phyloP scores from a whole-genome alignment of 2,329 filamentous ascomycete genomes.

The Eutypa lata region DNA sequence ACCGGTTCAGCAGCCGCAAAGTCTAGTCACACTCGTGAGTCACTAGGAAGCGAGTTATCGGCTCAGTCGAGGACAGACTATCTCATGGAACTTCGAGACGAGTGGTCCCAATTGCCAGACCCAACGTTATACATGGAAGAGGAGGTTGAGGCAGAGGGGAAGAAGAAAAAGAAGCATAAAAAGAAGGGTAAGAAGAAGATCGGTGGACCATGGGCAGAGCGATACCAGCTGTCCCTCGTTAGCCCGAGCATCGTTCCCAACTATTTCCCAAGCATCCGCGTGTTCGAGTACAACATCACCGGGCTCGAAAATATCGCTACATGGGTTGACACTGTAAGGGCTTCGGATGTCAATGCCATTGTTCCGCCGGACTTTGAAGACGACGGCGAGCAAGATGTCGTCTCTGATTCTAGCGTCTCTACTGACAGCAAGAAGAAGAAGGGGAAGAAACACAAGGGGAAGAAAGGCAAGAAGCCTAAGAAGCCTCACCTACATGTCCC shows the following conservation, averaged over 20 bases:
- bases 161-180: conserved; percentile 52
- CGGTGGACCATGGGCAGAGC: conserved; percentile 78
- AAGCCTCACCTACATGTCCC: conserved; percentile 65
- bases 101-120: conserved; percentile 74
- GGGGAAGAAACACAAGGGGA: conserved; percentile 38
- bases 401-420: conserved; percentile 21
- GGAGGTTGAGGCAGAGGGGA: conserved; percentile 27
- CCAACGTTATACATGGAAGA: conserved; percentile 28
- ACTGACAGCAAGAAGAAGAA: conserved; percentile 40
- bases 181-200: conserved; percentile 62
- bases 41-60: conserved; percentile 53
- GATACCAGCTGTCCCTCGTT: conserved; percentile 78
- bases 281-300: conserved; percentile 91
- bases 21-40: conserved; percentile 27
- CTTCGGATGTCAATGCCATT: background rate
- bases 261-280: conserved; percentile 82
- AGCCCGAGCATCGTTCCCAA: conserved; percentile 88
- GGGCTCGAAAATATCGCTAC: conserved; percentile 60
- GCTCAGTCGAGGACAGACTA: conserved; percentile 73
- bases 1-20: conserved; percentile 28
- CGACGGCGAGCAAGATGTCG: conserved; percentile 17
- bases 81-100: conserved; percentile 69
- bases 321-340: conserved; percentile 35
- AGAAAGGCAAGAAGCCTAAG: conserved; percentile 48
- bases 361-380: conserved; percentile 3